phyloP scores from a whole-genome alignment of 371 early-diverging fungal genomes.

The Rhizoclosmatium hyalinum region DNA sequence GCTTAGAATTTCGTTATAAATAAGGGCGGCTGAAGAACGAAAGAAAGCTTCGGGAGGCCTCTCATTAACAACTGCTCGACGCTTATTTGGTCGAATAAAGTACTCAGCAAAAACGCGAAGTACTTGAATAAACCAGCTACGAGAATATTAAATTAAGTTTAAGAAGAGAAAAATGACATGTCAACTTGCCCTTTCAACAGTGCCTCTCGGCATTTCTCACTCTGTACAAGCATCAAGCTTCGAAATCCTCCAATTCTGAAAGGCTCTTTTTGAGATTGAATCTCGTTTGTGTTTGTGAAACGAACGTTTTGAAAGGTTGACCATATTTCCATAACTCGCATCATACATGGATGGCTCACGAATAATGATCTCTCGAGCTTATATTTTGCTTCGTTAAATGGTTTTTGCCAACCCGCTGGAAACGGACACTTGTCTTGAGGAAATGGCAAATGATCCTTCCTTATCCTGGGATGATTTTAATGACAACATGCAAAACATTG shows the following conservation, averaged over 20 bases:
- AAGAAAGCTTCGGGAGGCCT: slow-evolving; percentile 45
- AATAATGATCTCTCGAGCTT: slow-evolving; percentile 50
- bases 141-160: neutral
- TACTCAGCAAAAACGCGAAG: slow-evolving; percentile 46
- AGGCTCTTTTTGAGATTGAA: slow-evolving; percentile 45
- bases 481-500: neutral
- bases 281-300: slow-evolving; percentile 47
- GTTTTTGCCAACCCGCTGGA: slow-evolving; percentile 50
- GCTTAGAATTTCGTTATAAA: slow-evolving; percentile 51
- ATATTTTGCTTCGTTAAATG: slow-evolving; percentile 45
- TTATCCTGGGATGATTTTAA: neutral
- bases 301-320: slow-evolving; percentile 38
- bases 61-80: neutral
- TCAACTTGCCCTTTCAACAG: slow-evolving; percentile 50
- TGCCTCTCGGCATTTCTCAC: slow-evolving; percentile 59
- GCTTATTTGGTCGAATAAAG: slow-evolving; percentile 30
- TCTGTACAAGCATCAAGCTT: slow-evolving; percentile 55
- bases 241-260: slow-evolving; percentile 54
- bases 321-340: slow-evolving; percentile 49
- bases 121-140: slow-evolving; percentile 51
- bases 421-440: slow-evolving; percentile 48
- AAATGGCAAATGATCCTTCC: slow-evolving; percentile 33
- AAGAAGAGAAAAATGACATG: neutral
- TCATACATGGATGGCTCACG: slow-evolving; percentile 46
- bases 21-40: slow-evolving; percentile 46